Percentiles rank a stretch among this genome's conserved stretches.
Evolutionary conservation across 805 yeast genomes (phyloP).

Genomic region (Candida orba): DNA sequence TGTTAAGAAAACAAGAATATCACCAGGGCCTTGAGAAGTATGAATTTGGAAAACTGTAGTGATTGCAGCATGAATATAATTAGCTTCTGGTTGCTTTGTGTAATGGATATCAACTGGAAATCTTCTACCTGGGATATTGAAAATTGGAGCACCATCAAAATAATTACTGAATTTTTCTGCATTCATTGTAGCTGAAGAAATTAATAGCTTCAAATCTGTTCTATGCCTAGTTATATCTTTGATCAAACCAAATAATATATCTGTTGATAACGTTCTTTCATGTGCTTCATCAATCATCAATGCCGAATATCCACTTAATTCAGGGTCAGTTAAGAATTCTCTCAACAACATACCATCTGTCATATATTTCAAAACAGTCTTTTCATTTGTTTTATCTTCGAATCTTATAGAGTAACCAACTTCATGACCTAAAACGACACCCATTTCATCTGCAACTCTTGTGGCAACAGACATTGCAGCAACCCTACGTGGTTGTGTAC

Average conservation of each 20-base stretch:
- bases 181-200: constrained; percentile 93
- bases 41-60: constrained; percentile 87
- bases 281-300: constrained; percentile 97
- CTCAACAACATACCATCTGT: constrained; percentile 94
- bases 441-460: constrained; percentile 88
- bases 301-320: constrained; percentile 61
- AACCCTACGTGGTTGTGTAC: constrained; percentile 93
- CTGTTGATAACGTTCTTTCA: constrained; percentile 92
- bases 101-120: constrained; percentile 85
- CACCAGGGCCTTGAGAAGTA: constrained; percentile 64
- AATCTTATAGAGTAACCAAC: constrained; percentile 90
- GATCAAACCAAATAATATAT: constrained; percentile 68
- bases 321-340: constrained; percentile 76
- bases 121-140: constrained; percentile 88
- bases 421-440: constrained; percentile 67
- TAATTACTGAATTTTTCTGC: constrained; percentile 80
- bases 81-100: constrained; percentile 82
- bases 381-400: constrained; percentile 63
- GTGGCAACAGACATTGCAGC: constrained; percentile 90
- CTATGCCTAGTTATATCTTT: constrained; percentile 61
- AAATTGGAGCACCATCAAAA: constrained; percentile 78
- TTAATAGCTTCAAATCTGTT: constrained; percentile 64
- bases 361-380: constrained; percentile 77
- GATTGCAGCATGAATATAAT: constrained; percentile 83
- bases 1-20: constrained; percentile 82